These are phyloP conservation scores for Agrocybe praecox DNA, from an alignment of 768 basidiomycete genomes.

Conservation along the genomic window DNA sequence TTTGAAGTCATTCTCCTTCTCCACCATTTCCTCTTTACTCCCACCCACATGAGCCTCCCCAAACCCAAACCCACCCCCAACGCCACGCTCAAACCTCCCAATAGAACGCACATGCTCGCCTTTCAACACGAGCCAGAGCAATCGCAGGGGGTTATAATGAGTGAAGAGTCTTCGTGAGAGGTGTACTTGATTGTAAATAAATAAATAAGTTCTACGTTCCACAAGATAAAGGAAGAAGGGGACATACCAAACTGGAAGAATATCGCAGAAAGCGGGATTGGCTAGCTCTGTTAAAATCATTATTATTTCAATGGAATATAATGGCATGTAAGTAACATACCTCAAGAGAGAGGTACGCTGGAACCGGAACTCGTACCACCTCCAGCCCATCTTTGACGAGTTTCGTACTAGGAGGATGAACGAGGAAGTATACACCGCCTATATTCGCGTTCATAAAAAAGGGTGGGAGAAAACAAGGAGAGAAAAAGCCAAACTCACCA, in stretches of 20 bases:
- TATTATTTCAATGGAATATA: not conserved
- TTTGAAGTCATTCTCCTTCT: constrained; percentile 77
- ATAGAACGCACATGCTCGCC: constrained; percentile 55
- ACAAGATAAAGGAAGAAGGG: no score
- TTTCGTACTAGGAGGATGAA: not conserved
- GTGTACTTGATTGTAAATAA: no score
- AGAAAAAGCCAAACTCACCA: constrained; percentile 43
- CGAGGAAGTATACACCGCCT: constrained; percentile 24
- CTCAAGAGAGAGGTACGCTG: constrained; percentile 30
- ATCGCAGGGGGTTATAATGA: constrained; percentile 62
- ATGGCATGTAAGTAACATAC: constrained; percentile 20
- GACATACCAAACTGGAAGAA: constrained; percentile 62
- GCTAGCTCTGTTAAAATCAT: constrained; percentile 46
- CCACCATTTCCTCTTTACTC: no score
- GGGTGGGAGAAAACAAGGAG: constrained; percentile 15
- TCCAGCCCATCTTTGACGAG: not conserved
- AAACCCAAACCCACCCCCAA: not conserved
- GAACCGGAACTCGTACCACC: constrained; percentile 7
- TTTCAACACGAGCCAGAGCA: constrained; percentile 48
- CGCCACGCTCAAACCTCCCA: constrained; percentile 32
- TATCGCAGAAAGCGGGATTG: constrained; percentile 49
- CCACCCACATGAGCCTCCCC: not conserved
- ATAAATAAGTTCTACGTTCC: no score
- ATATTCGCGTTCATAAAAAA: not conserved
- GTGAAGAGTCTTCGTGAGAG: constrained; percentile 50